phyloP scores from a whole-genome alignment of 768 basidiomycete genomes.

The Saitozyma sp. region DNA sequence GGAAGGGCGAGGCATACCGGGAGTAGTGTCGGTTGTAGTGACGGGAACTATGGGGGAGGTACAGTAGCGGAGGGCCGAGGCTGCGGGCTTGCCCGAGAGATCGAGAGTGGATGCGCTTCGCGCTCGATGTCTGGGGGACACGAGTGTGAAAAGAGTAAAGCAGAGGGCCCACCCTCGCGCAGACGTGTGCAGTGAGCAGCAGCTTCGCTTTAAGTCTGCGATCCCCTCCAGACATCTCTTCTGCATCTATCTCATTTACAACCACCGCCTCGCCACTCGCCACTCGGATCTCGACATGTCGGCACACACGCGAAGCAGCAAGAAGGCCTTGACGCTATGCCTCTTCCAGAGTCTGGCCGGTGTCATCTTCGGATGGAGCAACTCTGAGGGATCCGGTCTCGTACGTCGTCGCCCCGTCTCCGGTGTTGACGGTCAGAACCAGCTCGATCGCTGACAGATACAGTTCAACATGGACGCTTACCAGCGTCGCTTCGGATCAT shows the following conservation, averaged over 20 bases:
- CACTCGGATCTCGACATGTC: constrained; percentile 2
- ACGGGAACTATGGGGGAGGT: too few species aligned
- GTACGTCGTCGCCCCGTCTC: constrained; percentile 12
- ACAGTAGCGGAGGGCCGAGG: too few species aligned
- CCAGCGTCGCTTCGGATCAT: constrained; percentile 41
- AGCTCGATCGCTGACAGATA: too few species aligned
- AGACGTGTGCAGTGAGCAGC: too few species aligned
- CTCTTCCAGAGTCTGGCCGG: constrained; percentile 50
- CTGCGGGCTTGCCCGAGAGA: too few species aligned
- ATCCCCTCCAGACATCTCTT: background rate
- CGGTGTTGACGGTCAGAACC: background rate
- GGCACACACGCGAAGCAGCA: constrained; percentile 15
- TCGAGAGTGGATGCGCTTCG: too few species aligned
- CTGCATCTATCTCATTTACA: background rate
- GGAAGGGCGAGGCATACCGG: too few species aligned
- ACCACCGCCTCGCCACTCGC: background rate
- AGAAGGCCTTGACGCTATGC: constrained; percentile 46
- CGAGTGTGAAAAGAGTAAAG: too few species aligned
- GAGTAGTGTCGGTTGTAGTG: too few species aligned
- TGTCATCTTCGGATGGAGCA: constrained; percentile 50
- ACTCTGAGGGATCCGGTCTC: constrained; percentile 48
- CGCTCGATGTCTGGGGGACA: too few species aligned
- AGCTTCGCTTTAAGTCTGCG: too few species aligned
- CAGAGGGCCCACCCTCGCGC: too few species aligned
- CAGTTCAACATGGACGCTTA: constrained; percentile 45